Percentiles rank a stretch among this genome's conserved stretches.
phyloP scores from a whole-genome alignment of 2,329 filamentous ascomycete species.

The Penicillium decumbens region DNA sequence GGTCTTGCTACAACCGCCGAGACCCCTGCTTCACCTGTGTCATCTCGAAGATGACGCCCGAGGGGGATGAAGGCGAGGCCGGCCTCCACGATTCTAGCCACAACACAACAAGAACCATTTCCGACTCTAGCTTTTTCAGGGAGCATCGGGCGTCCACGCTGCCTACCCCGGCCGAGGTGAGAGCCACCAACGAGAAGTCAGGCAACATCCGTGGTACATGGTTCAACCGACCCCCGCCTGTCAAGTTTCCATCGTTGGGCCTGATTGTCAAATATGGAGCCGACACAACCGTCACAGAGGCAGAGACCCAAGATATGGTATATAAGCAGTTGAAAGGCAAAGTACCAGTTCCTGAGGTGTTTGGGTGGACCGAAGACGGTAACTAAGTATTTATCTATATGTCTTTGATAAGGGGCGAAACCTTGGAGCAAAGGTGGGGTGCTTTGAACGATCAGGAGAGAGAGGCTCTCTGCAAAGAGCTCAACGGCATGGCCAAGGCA shows the following conservation, averaged over 20 bases:
- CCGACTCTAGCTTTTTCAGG: constrained; percentile 13
- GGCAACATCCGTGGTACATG: constrained; percentile 11
- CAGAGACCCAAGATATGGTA: constrained; percentile 28
- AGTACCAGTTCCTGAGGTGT: constrained; percentile 26
- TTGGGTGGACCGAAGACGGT: constrained; percentile 23
- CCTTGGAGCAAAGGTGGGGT: constrained; percentile 23
- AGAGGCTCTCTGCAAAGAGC: constrained; percentile 29
- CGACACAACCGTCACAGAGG: constrained; percentile 28
- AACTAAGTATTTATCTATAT: constrained; percentile 27
- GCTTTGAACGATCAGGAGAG: constrained; percentile 21
- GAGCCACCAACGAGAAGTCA: constrained; percentile 25
- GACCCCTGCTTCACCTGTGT: neutral
- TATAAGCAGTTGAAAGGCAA: constrained; percentile 22
- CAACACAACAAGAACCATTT: constrained; percentile 5
- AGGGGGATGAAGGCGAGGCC: neutral
- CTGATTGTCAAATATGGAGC: constrained; percentile 37
- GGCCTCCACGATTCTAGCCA: constrained; percentile 4
- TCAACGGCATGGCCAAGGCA: constrained; percentile 23
- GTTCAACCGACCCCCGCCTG: constrained; percentile 29
- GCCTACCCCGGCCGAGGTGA: constrained; percentile 28
- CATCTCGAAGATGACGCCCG: neutral
- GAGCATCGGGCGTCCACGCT: constrained; percentile 18
- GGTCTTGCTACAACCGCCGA: too few species aligned
- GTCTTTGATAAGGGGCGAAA: constrained; percentile 22
- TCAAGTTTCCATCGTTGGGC: constrained; percentile 31